Base-by-base conservation (phyloP, 176 grass and related monocot genomes). In the Poa annua region DNA sequence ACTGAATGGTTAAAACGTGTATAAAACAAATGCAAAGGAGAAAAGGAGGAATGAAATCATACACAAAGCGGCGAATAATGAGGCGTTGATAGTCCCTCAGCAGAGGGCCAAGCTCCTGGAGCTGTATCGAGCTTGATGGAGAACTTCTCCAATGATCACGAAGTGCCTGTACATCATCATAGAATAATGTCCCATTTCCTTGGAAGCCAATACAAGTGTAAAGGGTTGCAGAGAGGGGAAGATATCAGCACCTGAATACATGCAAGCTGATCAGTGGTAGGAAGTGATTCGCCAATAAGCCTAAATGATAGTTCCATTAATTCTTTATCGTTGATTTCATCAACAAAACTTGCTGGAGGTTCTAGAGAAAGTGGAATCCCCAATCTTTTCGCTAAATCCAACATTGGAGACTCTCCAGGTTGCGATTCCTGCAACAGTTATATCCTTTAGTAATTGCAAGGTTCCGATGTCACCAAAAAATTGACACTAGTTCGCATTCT, bases 261-360 rank as follows among this genome's bases (percentile, higher is more conserved):
- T 76, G 85, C 76, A 63, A 73, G 69, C 60, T 93, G 91, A 75
- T 97, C 87, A 35, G 49, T 82, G 19, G 79, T 93, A 34, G 87
- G 94, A 63, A 86, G 84, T 42, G 83, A 89, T 80, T 93, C 91
- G 61, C 87, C 91, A 69, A 80, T 75, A 86, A 97, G 88, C 74
- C 85, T 89, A 13, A 87, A 87, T 10, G 91, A 89, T 68, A 94
- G 85, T 69, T 90, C 89, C 84, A 77, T 53, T 69, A 98, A 87
- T 88, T 98, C 96, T 88, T 90, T 91, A 56, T 98, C 96, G 32
- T 91, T 84, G 65, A 70, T 78, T 91, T 98, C 90, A 17, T 98
- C 86, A 22, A 87, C 86, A 86, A 91, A 82, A 79, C 81, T 91
- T 85, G 68, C 54, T 71, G 90, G 74, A 82, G 48, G 60, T 91